Evolutionary conservation across 169 alveolate species (phyloP).

Genomic region (Babesia ovata): DNA sequence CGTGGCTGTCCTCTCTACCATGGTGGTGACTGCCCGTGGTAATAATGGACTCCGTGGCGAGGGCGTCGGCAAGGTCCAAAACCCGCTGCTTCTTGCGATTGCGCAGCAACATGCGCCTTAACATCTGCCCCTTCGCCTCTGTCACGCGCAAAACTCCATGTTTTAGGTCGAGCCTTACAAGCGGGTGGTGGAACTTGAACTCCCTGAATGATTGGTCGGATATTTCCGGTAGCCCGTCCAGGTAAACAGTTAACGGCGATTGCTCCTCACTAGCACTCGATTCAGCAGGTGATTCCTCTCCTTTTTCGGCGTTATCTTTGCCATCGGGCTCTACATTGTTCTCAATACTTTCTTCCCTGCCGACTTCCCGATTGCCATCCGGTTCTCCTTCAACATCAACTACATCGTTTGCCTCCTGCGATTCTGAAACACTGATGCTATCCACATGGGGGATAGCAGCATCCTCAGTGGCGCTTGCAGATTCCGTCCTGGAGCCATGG

Average conservation of each 20-base stretch:
- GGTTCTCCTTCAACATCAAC: slow-evolving; percentile 1
- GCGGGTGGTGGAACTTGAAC: slow-evolving; percentile 20
- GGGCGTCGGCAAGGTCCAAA: slow-evolving; percentile 23
- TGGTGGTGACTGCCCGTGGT: background rate
- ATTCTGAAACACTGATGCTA: background rate
- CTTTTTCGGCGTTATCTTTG: slow-evolving; percentile 4
- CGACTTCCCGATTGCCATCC: background rate
- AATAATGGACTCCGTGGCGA: slow-evolving; percentile 34
- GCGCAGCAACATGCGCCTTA: slow-evolving; percentile 5
- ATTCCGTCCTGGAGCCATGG: background rate
- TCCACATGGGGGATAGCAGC: slow-evolving; percentile 22
- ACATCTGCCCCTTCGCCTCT: background rate
- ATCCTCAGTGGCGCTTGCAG: background rate
- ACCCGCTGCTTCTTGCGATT: slow-evolving; percentile 14
- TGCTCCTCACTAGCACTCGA: background rate
- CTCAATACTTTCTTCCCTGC: slow-evolving; percentile 2
- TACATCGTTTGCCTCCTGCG: slow-evolving; percentile 1
- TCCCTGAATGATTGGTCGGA: slow-evolving; percentile 9
- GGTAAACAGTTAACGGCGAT: background rate
- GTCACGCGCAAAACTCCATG: slow-evolving; percentile 7
- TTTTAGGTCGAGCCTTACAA: slow-evolving; percentile 12
- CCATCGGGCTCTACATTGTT: background rate
- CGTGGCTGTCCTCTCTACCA: slow-evolving; percentile 21
- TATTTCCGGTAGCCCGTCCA: slow-evolving; percentile 2
- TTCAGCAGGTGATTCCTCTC: background rate